Evolutionary conservation across 352 stramenopile genomes (phyloP), one percentile per base, ranked within the genome.

Genomic region (Ophiocytium majus): DNA sequence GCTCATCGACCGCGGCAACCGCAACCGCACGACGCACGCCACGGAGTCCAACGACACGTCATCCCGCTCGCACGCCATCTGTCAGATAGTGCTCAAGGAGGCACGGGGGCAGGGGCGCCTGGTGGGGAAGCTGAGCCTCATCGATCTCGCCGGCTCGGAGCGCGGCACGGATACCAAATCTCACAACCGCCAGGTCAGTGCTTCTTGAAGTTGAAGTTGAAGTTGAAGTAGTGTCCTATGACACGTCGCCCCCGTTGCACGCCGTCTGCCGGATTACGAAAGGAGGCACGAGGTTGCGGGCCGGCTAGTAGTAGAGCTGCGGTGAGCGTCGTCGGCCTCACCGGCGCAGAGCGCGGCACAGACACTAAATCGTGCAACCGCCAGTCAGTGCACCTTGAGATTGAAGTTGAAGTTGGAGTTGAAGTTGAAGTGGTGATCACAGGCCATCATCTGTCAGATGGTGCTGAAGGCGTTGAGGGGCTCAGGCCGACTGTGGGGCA

Each of bases 331-430:
- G 98, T 99, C 63, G 97, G 99, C 90, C 90, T 99, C 0, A 96
- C 97, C 0, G 97, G 96, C 0, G 98, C 93, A 85, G 96, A 99
- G 88, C 92, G 97, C 23, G 96, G 95, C 0, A 92, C 94, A 86
- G 96, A 99, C 89, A 98, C 95, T 0, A 98, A 98, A 89, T 97
- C 93, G 76, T 95, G 98, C 90, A 98, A 98, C 86, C 91, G 94
- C 9, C 94, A 98, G 94, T 64, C n/a, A 9, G 64, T 76, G 43
- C 5, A n/a, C n/a, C n/a, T n/a, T n/a, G n/a, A n/a, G n/a, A n/a
- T n/a, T n/a, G n/a, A n/a, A n/a, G n/a, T n/a, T n/a, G n/a, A n/a
- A n/a, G n/a, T n/a, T n/a, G n/a, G n/a, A n/a, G n/a, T n/a, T n/a
- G n/a, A n/a, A n/a, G n/a, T n/a, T n/a, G n/a, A n/a, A n/a, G n/a